A percentile compares a stretch with the other conserved stretches of the same genome.
Conservation (phyloP, 441 rosid species). For the Rhodomyrtus psidioides region DNA sequence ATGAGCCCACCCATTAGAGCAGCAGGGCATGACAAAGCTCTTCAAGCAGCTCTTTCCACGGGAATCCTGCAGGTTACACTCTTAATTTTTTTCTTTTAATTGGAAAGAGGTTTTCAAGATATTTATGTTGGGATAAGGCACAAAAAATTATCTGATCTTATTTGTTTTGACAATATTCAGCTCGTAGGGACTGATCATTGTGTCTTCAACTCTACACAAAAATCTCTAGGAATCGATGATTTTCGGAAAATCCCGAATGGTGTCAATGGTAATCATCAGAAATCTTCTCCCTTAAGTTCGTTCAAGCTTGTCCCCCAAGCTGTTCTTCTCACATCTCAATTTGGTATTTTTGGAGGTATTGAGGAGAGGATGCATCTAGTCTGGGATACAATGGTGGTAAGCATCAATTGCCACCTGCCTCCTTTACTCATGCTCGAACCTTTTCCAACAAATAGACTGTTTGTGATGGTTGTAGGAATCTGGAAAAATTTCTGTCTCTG, state of each 20-base stretch:
- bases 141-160: not conserved
- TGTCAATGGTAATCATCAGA: constrained; percentile 63
- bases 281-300: not conserved
- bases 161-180: constrained; percentile 34
- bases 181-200: constrained; percentile 99
- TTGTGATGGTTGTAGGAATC: constrained; percentile 48
- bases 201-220: constrained; percentile 72
- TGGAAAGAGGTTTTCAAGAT: not conserved
- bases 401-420: constrained; percentile 15
- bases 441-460: not conserved
- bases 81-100: too few relatives aligned
- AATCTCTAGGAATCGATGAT: constrained; percentile 76
- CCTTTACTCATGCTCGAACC: not conserved
- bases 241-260: constrained; percentile 93
- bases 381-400: constrained; percentile 98
- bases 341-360: constrained; percentile 38
- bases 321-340: constrained; percentile 4
- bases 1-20: constrained; percentile 97
- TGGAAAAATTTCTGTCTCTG: constrained; percentile 77
- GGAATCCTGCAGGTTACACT: constrained; percentile 80
- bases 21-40: constrained; percentile 79
- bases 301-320: not conserved
- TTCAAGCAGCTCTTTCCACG: constrained; percentile 86
- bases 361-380: constrained; percentile 98
- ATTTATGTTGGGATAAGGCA: not conserved